Conservation (phyloP, 78 protist genomes). For the Dictyostelium intermedium region DNA sequence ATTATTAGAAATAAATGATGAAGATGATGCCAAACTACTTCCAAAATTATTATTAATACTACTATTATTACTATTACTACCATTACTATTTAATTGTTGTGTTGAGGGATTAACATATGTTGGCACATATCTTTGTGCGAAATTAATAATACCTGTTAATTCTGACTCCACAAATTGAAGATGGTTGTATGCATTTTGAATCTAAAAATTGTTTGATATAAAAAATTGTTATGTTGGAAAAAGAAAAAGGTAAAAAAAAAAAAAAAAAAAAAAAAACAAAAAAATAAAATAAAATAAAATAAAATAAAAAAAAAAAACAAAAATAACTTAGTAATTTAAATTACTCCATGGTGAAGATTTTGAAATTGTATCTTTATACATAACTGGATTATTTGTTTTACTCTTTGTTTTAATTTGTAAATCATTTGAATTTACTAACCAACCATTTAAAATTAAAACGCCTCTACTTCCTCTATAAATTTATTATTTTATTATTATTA, state of each 20-base stretch:
- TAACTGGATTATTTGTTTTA: constrained; percentile 9
- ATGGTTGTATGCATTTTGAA: constrained; percentile 61
- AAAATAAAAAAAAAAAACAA: neutral
- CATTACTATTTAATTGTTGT: neutral
- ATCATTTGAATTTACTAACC: constrained; percentile 56
- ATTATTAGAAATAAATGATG: neutral
- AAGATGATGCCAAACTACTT: neutral
- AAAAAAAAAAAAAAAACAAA: neutral
- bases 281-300: no score
- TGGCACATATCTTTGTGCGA: constrained; percentile 38
- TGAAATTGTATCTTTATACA: constrained; percentile 48
- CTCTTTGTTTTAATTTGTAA: constrained; percentile 10
- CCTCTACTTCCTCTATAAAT: constrained; percentile 46
- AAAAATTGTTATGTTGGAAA: neutral
- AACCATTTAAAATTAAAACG: constrained; percentile 31
- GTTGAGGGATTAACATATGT: neutral
- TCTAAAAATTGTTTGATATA: neutral
- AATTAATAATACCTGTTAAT: constrained; percentile 17
- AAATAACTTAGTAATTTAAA: constrained; percentile 42
- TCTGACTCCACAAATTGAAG: constrained; percentile 34
- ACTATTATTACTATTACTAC: neutral
- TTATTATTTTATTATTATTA: neutral
- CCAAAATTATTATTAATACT: neutral
- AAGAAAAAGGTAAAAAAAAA: no score
- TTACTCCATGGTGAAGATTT: constrained; percentile 70